Evolutionary conservation across 768 basidiomycete genomes (phyloP).

Genomic region (Collybiopsis confluens): DNA sequence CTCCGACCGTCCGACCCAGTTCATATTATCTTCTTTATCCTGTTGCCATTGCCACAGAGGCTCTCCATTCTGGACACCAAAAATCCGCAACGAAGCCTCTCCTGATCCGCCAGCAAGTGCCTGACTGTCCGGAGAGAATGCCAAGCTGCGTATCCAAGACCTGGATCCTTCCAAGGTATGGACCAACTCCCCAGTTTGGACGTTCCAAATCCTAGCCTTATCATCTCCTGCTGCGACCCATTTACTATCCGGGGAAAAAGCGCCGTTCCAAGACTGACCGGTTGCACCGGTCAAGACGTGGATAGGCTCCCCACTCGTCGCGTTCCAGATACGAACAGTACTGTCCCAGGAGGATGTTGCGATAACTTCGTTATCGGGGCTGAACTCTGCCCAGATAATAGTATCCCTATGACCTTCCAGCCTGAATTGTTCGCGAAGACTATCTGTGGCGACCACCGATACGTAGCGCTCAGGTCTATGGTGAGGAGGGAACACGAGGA

Average conservation of each 20-base stretch:
- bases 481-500: neutral
- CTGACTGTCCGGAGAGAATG: slow-evolving; percentile 12
- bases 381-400: slow-evolving; percentile 13
- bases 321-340: slow-evolving; percentile 17
- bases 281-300: slow-evolving; percentile 9
- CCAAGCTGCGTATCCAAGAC: slow-evolving; percentile 9
- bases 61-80: slow-evolving; percentile 11
- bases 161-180: slow-evolving; percentile 10
- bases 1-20: too few relatives aligned
- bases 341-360: slow-evolving; percentile 16
- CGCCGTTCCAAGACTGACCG: slow-evolving; percentile 12
- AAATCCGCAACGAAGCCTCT: slow-evolving; percentile 6
- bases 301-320: slow-evolving; percentile 7
- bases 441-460: neutral
- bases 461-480: neutral
- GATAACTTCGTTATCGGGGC: slow-evolving; percentile 12
- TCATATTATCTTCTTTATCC: too few relatives aligned
- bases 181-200: slow-evolving; percentile 12
- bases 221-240: slow-evolving; percentile 15
- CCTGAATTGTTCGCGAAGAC: slow-evolving; percentile 1
- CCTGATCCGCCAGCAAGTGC: slow-evolving; percentile 8
- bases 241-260: slow-evolving; percentile 18
- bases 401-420: slow-evolving; percentile 11
- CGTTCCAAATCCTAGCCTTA: slow-evolving; percentile 15
- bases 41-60: slow-evolving; percentile 9